A percentile compares a stretch with the other conserved stretches of the same genome.
phyloP scores from a whole-genome alignment of 805 yeast genomes.

The Myxozyma monticola region DNA sequence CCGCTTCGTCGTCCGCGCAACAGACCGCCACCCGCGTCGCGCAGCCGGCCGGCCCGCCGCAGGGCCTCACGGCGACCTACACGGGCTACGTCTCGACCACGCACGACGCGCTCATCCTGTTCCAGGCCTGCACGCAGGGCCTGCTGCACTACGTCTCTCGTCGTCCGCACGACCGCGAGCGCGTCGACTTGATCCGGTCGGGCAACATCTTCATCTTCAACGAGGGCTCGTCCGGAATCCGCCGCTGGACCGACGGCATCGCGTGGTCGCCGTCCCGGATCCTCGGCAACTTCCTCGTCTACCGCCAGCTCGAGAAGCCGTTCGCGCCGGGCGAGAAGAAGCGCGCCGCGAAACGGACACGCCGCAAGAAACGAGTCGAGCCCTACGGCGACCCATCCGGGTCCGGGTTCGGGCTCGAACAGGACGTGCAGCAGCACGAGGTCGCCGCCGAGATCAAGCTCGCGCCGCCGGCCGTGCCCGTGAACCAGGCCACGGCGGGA shows the following conservation, averaged over 20 bases:
- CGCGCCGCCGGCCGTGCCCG: constrained; percentile 2
- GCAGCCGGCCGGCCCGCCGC: constrained; percentile 17
- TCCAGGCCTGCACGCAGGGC: constrained; percentile 74
- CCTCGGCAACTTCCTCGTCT: constrained; percentile 78
- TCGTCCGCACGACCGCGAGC: constrained; percentile 80
- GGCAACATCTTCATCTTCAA: constrained; percentile 84
- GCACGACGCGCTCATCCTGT: constrained; percentile 74
- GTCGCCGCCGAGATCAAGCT: constrained; percentile 9
- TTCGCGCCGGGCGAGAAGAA: constrained; percentile 49
- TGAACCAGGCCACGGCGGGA: constrained; percentile 7
- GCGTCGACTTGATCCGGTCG: constrained; percentile 61
- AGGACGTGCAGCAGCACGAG: constrained; percentile 7
- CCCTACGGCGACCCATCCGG: constrained; percentile 22
- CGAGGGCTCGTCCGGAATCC: constrained; percentile 79
- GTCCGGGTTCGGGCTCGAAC: constrained; percentile 6
- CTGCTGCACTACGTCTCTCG: constrained; percentile 63
- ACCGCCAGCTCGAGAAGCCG: constrained; percentile 64
- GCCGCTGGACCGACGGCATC: constrained; percentile 96
- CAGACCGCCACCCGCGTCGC: too few relatives aligned
- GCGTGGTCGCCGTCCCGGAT: constrained; percentile 92
- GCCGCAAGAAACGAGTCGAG: constrained; percentile 32
- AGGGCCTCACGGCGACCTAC: constrained; percentile 50
- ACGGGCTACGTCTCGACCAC: constrained; percentile 78
- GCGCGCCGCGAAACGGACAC: constrained; percentile 40
- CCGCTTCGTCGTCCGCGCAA: too few relatives aligned